These are phyloP conservation scores for Phytophthora multivora DNA, from an alignment of 352 stramenopile species.

Conservation along the genomic window DNA sequence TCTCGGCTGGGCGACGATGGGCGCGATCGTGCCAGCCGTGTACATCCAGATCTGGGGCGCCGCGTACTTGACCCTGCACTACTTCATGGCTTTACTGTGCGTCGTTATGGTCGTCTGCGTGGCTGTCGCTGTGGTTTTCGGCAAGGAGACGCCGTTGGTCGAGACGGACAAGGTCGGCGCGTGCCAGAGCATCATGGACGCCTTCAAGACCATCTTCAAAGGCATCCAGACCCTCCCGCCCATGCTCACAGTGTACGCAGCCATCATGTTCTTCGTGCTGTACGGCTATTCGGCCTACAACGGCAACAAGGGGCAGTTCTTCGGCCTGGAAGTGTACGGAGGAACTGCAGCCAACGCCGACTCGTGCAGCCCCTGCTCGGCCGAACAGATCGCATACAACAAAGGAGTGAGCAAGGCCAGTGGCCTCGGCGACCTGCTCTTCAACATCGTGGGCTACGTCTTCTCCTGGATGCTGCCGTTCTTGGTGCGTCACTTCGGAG, in stretches of 20 bases:
- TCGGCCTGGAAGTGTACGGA: conserved; percentile 28
- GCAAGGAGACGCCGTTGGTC: conserved; percentile 40
- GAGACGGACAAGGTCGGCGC: conserved; percentile 10
- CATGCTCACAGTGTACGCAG: conserved; percentile 42
- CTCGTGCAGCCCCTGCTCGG: conserved; percentile 34
- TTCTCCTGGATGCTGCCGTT: conserved; percentile 51
- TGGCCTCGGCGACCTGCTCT: conserved; percentile 35
- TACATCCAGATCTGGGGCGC: conserved; percentile 48
- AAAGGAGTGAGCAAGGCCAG: conserved; percentile 55
- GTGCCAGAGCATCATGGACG: conserved; percentile 26
- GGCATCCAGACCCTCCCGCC: conserved; percentile 45
- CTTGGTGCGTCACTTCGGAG: conserved; percentile 47
- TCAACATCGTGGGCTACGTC: conserved; percentile 42
- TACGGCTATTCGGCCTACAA: conserved; percentile 74
- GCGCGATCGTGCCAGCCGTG: conserved; percentile 34
- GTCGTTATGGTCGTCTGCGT: conserved; percentile 38
- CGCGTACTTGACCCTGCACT: conserved; percentile 40
- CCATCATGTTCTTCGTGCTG: conserved; percentile 53
- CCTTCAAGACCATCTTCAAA: conserved; percentile 43
- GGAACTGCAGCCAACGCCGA: conserved; percentile 39
- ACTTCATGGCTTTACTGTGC: conserved; percentile 46
- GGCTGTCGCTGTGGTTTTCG: conserved; percentile 31
- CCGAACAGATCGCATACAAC: conserved; percentile 46
- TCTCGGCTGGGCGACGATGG: conserved; percentile 33
- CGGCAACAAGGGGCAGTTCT: conserved; percentile 69